Evolutionary conservation across 352 stramenopile genomes (phyloP).

Genomic region (Globisporangium okanoganense): DNA sequence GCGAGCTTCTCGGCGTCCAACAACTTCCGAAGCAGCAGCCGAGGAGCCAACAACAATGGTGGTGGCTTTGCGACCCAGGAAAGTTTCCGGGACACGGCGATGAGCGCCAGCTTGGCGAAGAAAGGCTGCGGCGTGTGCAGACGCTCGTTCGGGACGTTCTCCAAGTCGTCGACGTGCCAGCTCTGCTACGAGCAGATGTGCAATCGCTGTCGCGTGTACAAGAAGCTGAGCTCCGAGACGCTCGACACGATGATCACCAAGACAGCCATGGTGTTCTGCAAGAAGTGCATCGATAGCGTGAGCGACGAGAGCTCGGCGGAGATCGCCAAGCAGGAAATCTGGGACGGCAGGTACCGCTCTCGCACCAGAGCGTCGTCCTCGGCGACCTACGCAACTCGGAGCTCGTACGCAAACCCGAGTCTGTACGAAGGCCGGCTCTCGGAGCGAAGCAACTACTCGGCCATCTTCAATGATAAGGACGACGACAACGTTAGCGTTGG

Average conservation of each 20-base stretch:
- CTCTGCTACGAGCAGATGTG: slow-evolving; percentile 42
- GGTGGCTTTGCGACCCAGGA: not conserved
- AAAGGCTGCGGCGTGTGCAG: slow-evolving; percentile 30
- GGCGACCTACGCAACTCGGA: slow-evolving; percentile 3
- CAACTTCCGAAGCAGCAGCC: not conserved
- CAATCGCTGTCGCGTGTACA: slow-evolving; percentile 36
- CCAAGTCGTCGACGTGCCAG: slow-evolving; percentile 32
- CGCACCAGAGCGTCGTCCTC: slow-evolving; percentile 36
- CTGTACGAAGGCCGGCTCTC: slow-evolving; percentile 24
- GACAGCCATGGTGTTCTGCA: slow-evolving; percentile 59
- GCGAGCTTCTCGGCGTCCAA: slow-evolving; percentile 1
- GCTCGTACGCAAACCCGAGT: slow-evolving; percentile 14
- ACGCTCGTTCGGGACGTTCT: slow-evolving; percentile 26
- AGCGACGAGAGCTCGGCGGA: slow-evolving; percentile 51
- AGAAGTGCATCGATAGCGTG: slow-evolving; percentile 41
- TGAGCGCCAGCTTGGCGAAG: not conserved
- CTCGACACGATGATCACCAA: slow-evolving; percentile 38
- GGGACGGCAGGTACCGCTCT: slow-evolving; percentile 26
- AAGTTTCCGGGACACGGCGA: not conserved
- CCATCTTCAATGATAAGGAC: slow-evolving; percentile 25
- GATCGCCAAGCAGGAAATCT: slow-evolving; percentile 59
- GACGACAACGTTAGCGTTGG: slow-evolving; percentile 26
- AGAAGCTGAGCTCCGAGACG: slow-evolving; percentile 40
- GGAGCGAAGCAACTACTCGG: slow-evolving; percentile 39
- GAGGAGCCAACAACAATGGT: not conserved